Base-by-base conservation (phyloP, 225 moss, liverwort and hornwort species). In the Marchantia polymorpha region DNA sequence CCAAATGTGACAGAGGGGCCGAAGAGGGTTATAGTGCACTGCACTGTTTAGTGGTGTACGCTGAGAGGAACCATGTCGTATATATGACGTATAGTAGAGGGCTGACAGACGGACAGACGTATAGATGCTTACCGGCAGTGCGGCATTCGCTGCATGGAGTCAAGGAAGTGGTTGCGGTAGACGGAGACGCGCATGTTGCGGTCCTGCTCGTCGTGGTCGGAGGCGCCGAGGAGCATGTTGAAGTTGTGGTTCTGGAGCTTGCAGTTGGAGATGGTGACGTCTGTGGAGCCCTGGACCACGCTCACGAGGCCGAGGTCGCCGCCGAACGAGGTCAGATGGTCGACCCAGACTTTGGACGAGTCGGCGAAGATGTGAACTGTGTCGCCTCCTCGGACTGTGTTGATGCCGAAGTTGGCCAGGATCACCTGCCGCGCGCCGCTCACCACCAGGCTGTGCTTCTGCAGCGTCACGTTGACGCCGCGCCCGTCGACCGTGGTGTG, bases 81-180 rank as follows among this genome's bases (percentile, higher is more conserved):
- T 13, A 58, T 13, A 58, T 2, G 39, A 39, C 58, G 19, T 58
- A 54, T 25, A 6, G 4, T 23, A 23, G 8, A 63, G 17, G 63
- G 8, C 23, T n/a, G n/a, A n/a, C n/a, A n/a, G n/a, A n/a, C n/a
- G n/a, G n/a, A n/a, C n/a, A n/a, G n/a, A n/a, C n/a, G n/a, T n/a
- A n/a, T n/a, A n/a, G n/a, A n/a, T 58, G 58, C 58, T 7, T 65
- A 91, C 96, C 97, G 88, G 93, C 97, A 99, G 74, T 99, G 97
- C 12, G 97, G 97, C 97, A 99, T 99, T 4, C 97, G 89, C 81
- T 99, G 97, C 94, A 92, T 95, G 70, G 97, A 99, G 78, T 99
- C 93, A 48, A 86, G 81, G 75, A 99, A 99, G 87, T 94, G 92
- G 64, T 99, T 99, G 6, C 95, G 61, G 12, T 89, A 95, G 2